Percentiles rank a stretch among this genome's conserved stretches.
These are phyloP conservation scores for Pseudozyma flocculosa DNA, from an alignment of 1,284 basidiomycete species.

Conservation along the genomic window DNA sequence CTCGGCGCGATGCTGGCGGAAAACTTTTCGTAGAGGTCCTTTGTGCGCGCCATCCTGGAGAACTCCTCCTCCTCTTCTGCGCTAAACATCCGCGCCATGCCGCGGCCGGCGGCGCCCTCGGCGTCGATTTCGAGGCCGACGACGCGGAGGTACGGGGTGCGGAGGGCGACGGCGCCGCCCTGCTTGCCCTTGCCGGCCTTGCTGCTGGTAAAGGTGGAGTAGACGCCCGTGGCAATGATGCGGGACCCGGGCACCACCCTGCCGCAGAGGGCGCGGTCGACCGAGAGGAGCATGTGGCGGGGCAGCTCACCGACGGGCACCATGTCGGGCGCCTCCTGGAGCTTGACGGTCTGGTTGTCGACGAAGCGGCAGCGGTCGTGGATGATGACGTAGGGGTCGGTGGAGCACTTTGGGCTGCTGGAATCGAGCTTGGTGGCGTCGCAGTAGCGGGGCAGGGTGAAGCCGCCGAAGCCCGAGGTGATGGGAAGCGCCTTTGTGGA, in stretches of 20 bases:
- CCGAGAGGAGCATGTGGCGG: constrained; percentile 88
- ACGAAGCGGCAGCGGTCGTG: constrained; percentile 93
- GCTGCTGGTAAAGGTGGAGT: constrained; percentile 86
- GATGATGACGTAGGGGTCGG: constrained; percentile 94
- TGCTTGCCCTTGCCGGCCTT: constrained; percentile 65
- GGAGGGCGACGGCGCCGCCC: constrained; percentile 69
- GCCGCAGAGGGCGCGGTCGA: constrained; percentile 64
- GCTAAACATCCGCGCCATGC: constrained; percentile 72
- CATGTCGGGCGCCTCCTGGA: constrained; percentile 99
- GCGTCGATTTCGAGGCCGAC: constrained; percentile 87
- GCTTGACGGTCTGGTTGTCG: constrained; percentile 92
- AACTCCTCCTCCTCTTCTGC: constrained; percentile 97
- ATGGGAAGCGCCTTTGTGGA: constrained; percentile 70
- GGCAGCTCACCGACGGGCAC: constrained; percentile 98
- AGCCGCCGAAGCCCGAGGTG: constrained; percentile 80
- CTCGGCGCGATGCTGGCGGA: constrained; percentile 91
- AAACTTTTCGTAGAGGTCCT: constrained; percentile 91
- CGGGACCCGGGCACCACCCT: constrained; percentile 80
- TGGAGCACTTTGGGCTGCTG: constrained; percentile 79
- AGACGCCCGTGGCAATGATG: constrained; percentile 92
- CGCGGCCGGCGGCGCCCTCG: constrained; percentile 64
- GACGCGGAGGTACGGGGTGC: constrained; percentile 90
- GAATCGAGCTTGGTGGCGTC: constrained; percentile 57
- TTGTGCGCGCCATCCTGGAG: constrained; percentile 83
- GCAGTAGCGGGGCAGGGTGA: constrained; percentile 59